phyloP scores from a whole-genome alignment of 768 basidiomycete genomes.

The Pleurotus salmoneostramineus region DNA sequence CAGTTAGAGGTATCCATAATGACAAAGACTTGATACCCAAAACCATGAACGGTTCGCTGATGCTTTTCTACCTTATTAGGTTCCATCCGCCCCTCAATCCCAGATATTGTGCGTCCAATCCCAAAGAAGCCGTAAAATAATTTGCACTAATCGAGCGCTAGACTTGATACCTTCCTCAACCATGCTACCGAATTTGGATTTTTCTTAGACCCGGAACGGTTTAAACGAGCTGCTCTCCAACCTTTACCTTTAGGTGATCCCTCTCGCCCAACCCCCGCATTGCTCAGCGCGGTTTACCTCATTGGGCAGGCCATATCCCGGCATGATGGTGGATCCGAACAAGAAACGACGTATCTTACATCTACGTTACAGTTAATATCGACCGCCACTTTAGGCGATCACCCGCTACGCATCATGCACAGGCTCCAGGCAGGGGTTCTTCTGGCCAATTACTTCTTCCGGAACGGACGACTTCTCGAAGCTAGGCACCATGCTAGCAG shows the following conservation, averaged over 20 bases:
- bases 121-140: constrained; percentile 13
- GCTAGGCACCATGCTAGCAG: constrained; percentile 13
- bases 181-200: constrained; percentile 44
- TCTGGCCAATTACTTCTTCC: constrained; percentile 32
- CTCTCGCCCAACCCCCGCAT: constrained; percentile 28
- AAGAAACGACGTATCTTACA: constrained; percentile 35
- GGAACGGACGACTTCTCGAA: constrained; percentile 14
- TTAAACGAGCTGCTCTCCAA: constrained; percentile 31
- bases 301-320: constrained; percentile 29
- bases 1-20: neutral
- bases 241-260: constrained; percentile 23
- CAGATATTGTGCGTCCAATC: neutral
- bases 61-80: constrained; percentile 5
- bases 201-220: constrained; percentile 45
- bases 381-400: constrained; percentile 31
- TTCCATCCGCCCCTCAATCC: neutral
- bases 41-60: constrained; percentile 8
- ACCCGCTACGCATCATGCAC: constrained; percentile 33
- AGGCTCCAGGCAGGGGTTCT: constrained; percentile 37
- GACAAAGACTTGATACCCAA: neutral
- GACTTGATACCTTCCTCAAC: constrained; percentile 30
- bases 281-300: constrained; percentile 34
- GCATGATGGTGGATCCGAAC: constrained; percentile 13
- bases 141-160: constrained; percentile 15
- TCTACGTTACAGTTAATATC: constrained; percentile 34